phyloP scores from a whole-genome alignment of 768 basidiomycete species.

The Mycena crocata region DNA sequence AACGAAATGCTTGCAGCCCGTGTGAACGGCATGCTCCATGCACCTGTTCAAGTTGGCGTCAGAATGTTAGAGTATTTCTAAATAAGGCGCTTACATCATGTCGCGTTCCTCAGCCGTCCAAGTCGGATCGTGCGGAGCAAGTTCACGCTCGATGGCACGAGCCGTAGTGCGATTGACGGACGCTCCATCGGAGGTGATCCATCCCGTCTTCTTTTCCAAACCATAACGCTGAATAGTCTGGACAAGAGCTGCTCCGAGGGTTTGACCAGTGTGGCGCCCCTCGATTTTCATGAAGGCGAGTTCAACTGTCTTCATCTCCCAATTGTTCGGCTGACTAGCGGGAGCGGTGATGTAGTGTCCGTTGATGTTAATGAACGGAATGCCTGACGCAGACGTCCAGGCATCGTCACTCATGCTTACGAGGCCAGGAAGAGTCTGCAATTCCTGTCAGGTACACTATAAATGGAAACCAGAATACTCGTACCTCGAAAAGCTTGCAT shows the following conservation, averaged over 20 bases:
- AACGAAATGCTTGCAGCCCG: conserved; percentile 20
- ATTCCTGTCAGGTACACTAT: neutral
- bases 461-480: neutral
- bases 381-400: conserved; percentile 29
- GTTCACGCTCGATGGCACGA: neutral
- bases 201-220: conserved; percentile 13
- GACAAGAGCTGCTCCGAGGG: conserved; percentile 11
- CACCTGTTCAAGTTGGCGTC: no score
- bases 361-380: conserved; percentile 33
- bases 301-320: conserved; percentile 22
- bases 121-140: neutral
- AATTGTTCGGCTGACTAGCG: conserved; percentile 14
- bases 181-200: conserved; percentile 27
- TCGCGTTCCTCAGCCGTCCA: conserved; percentile 18
- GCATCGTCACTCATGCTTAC: conserved; percentile 23
- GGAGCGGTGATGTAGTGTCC: conserved; percentile 26
- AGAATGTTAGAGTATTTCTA: no score
- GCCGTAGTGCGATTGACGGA: conserved; percentile 25
- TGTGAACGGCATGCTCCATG: conserved; percentile 31
- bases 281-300: conserved; percentile 26
- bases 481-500: neutral
- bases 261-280: conserved; percentile 20
- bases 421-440: neutral
- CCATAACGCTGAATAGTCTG: conserved; percentile 22
- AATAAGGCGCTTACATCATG: conserved; percentile 17